Base-by-base conservation (phyloP, 176 grass and related monocot species). In the Chloris gayana region DNA sequence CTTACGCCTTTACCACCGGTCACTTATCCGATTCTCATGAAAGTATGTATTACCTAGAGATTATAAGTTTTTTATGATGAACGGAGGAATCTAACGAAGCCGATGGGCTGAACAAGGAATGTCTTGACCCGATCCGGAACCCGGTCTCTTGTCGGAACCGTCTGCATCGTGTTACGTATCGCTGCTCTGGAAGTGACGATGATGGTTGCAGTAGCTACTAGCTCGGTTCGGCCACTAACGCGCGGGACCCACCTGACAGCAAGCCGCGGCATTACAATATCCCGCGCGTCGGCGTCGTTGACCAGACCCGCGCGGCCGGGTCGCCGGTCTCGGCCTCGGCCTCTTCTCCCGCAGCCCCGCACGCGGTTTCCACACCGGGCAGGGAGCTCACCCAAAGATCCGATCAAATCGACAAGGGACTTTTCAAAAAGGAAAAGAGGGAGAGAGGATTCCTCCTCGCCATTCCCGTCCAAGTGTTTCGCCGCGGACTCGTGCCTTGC, bases 291-390 rank as follows among this genome's bases (percentile, higher is more conserved):
- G 77, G 72, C 77, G 77, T 89, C 82, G 87, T 89, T 85, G 69
- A 89, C 82, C 64, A 10, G 54, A 64, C 80, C 82, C 64, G 27
- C 76, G 56, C 42, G 21, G 77, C 54, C 54, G 54, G 54, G 54
- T 57, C 54, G 54, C 54, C 54, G 54, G 54, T 24, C 54, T 57
- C 54, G 54, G 54, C 54, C 54, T 57, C 54, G 22, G 22, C 21
- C 50, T 18, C 50, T 10, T 11, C 54, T 57, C 54, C 54, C 54
- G 54, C 54, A 24, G 54, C 30, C n/a, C 67, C 58, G 70, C 87
- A 89, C 87, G 80, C 87, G 87, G 82, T 85, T 89, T 89, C 82
- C 87, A 72, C 77, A 39, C 47, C 33, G 34, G 69, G 69, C 67
- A 37, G n/a, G 39, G 21, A 15, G 56, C 67, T 54, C 53, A 44